Base-by-base conservation (phyloP, 805 yeast species). In the Zygotorulaspora chibaensis region DNA sequence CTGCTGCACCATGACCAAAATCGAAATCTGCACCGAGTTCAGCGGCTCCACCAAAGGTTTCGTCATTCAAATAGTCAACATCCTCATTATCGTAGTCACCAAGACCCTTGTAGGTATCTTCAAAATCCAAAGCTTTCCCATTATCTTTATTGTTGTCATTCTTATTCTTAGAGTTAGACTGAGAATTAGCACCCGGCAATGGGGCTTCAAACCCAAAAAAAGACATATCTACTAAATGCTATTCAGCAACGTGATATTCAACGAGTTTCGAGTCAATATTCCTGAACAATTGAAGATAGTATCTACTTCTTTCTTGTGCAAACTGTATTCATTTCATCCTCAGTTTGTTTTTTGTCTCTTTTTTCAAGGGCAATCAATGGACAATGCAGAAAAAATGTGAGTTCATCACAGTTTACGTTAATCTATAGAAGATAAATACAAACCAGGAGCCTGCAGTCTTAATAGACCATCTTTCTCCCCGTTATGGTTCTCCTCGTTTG, bases 21-120 rank as follows among this genome's bases (percentile, higher is more conserved):
- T 66, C 68, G 41, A 67, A 69, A 47, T 66, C 70, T 0, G 61
- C 58, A 31, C 64, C 65, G 11, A 66, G 35, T 40, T 61, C 60
- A 16, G 59, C 59, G 47, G 57, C 55, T 42, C 57, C 56, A 35
- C 64, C 67, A 57, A 63, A 61, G 2, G 67, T 62, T 48, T 64
- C 66, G 38, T 54, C 50, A 47, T 68, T 58, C 46, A 66, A 52
- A 42, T 55, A 73, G 31, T 84, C 93, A 61, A 87, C 96, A 39
- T 84, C 90, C 27, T 77, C 83, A 46, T 80, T 86, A 28, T 73
- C 76, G 39, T 70, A 73, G n/a, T 80, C 86, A 5, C 87, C 95
- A 45, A 83, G 73, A 2, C 91, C 90, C 45, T 81, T 86, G 64
- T 85, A 86, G 15, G 91, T 81, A 28, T 88, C 95, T 57, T 88